These are phyloP conservation scores for Colletotrichum sp. DNA, from an alignment of 2,329 filamentous ascomycete genomes.

Conservation along the genomic window DNA sequence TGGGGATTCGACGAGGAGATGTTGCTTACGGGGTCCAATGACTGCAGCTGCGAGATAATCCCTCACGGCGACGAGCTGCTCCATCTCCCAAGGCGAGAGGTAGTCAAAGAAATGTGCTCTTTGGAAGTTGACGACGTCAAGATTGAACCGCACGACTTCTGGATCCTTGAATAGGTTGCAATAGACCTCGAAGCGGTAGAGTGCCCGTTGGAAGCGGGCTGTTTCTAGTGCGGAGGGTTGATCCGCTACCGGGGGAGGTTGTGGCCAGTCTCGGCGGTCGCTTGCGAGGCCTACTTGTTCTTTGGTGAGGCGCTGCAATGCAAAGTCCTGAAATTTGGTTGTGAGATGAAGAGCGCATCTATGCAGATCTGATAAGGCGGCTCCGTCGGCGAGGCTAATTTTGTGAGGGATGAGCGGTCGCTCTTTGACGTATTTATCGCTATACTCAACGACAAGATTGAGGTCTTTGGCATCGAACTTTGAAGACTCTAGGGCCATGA, in stretches of 20 bases:
- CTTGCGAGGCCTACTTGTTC: constrained; percentile 7
- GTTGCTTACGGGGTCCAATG: constrained; percentile 1
- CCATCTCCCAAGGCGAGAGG: constrained; percentile 14
- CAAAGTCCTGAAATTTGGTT: neutral
- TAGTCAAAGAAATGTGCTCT: constrained; percentile 10
- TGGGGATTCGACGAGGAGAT: neutral
- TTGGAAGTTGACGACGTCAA: constrained; percentile 16
- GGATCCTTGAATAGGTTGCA: constrained; percentile 14
- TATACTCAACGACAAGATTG: neutral
- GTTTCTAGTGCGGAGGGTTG: neutral
- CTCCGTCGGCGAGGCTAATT: neutral
- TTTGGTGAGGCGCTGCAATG: neutral
- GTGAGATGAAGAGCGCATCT: neutral
- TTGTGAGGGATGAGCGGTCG: neutral
- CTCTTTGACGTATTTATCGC: constrained; percentile 3
- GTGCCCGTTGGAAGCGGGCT: constrained; percentile 7
- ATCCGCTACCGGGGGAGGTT: neutral
- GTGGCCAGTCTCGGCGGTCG: constrained; percentile 6
- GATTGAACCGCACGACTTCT: constrained; percentile 14
- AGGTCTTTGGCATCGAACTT: neutral
- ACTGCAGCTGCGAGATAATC: constrained; percentile 6
- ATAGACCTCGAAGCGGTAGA: constrained; percentile 15
- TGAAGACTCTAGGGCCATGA: neutral
- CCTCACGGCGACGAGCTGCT: constrained; percentile 1
- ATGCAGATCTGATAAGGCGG: neutral